Percentiles rank a stretch among this genome's conserved stretches.
Evolutionary conservation across 352 stramenopile species (phyloP).

Genomic region (Globisporangium splendens): DNA sequence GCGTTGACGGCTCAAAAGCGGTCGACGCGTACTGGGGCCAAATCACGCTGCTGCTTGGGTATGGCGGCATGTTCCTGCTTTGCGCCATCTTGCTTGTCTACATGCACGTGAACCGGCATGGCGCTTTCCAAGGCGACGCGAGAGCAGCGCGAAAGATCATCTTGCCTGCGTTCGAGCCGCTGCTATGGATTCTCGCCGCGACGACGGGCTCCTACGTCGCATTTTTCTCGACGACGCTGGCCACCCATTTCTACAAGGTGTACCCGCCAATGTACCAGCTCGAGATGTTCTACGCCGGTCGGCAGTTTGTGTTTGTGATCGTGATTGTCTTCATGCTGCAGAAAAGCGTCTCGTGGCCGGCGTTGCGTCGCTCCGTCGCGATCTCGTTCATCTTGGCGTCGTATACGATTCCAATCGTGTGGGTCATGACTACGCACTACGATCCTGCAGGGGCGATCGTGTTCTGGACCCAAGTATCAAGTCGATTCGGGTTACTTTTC

Average conservation of each 20-base stretch:
- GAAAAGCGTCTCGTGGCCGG: constrained; percentile 36
- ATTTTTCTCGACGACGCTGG: constrained; percentile 14
- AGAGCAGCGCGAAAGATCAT: constrained; percentile 30
- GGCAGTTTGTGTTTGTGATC: constrained; percentile 37
- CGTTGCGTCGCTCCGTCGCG: constrained; percentile 24
- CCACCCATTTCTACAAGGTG: constrained; percentile 5
- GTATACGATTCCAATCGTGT: constrained; percentile 28
- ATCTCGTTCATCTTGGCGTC: constrained; percentile 26
- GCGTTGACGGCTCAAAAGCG: neutral
- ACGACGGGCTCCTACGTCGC: constrained; percentile 11
- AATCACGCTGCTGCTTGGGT: constrained; percentile 25
- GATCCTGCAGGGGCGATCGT: neutral
- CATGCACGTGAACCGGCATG: constrained; percentile 20
- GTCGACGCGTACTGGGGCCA: constrained; percentile 2
- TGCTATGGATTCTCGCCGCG: constrained; percentile 34
- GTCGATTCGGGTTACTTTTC: neutral
- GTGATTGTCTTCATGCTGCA: constrained; percentile 40
- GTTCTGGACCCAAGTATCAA: constrained; percentile 6
- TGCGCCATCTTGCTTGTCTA: constrained; percentile 20
- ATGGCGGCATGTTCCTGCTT: constrained; percentile 15
- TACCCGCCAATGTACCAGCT: constrained; percentile 6
- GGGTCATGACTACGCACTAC: constrained; percentile 2
- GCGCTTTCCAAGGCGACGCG: constrained; percentile 18
- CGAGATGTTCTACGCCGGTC: constrained; percentile 26
- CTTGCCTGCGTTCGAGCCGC: constrained; percentile 39